phyloP scores from a whole-genome alignment of 345 rosid species.

The Jatropha curcas region DNA sequence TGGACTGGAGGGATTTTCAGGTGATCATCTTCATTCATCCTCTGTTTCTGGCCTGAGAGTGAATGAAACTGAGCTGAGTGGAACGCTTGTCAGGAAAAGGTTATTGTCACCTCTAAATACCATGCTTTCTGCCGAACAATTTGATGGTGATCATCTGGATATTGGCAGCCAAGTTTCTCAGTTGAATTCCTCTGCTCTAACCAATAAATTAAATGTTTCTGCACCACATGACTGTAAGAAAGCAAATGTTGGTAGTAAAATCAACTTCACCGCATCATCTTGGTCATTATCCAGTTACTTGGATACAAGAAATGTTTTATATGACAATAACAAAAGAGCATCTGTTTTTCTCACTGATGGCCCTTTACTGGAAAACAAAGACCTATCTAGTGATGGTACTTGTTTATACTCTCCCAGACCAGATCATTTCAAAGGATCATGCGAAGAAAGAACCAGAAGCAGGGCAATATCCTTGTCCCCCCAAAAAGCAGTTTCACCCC shows the following conservation, averaged over 20 bases:
- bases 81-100: slow-evolving; percentile 67
- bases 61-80: slow-evolving; percentile 49
- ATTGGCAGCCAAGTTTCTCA: slow-evolving; percentile 48
- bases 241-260: slow-evolving; percentile 50
- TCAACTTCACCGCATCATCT: slow-evolving; percentile 33
- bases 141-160: slow-evolving; percentile 58
- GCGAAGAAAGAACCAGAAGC: slow-evolving; percentile 38
- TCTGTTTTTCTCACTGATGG: slow-evolving; percentile 69
- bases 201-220: slow-evolving; percentile 32
- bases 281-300: slow-evolving; percentile 47
- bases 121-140: slow-evolving; percentile 53
- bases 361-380: slow-evolving; percentile 57
- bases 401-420: slow-evolving; percentile 35
- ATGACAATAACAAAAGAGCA: slow-evolving; percentile 33
- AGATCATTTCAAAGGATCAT: slow-evolving; percentile 40
- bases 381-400: slow-evolving; percentile 22
- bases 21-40: slow-evolving; percentile 29
- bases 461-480: slow-evolving; percentile 50
- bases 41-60: slow-evolving; percentile 30
- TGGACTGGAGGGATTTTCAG: slow-evolving; percentile 37
- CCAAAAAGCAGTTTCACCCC: slow-evolving; percentile 38
- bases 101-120: slow-evolving; percentile 67
- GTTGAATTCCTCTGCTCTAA: slow-evolving; percentile 32
- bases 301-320: slow-evolving; percentile 38
- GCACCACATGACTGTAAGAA: slow-evolving; percentile 53